Base-by-base conservation (phyloP, 1,284 basidiomycete genomes). In the Cystobasidium pallidum region DNA sequence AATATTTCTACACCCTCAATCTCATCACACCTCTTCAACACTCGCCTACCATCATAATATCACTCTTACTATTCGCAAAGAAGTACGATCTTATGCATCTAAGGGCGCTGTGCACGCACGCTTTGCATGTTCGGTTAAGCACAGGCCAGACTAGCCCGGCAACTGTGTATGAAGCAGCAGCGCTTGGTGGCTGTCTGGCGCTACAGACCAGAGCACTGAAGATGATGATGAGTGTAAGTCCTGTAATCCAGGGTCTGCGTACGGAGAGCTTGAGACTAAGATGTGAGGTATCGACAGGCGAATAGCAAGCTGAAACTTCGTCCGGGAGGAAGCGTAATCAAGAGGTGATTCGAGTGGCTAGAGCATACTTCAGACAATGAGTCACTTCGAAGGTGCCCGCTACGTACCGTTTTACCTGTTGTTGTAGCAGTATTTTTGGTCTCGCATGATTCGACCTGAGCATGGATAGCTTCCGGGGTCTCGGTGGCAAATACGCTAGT, bases 1-100 rank as follows among this genome's bases (percentile, higher is more conserved):
- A 97, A 81, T 98, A 95, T 82, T 87, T 98, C 75, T 97, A 98
- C 82, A 88, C 92, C 0, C 84, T 89, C 66, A 86, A 89, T 0
- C 85, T 98, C 47, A 84, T 91, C 66, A 97, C 94, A 0, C 90
- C 91, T 0, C 84, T 97, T 51, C 94, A 98, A 80, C 91, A 92
- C 76, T 88, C 91, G 3, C 91, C 92, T 2, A 89, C 91, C 0
- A 89, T 97, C 11, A 84, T 98, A 47, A 90, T 90, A 76, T 90
- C 93, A 74, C 84, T 98, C 21, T 83, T 98, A 70, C 85, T 96
- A 68, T 84, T 98, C 17, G 86, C 91, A 2, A 90, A 88, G 74
- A 91, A 89, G 68, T 98, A 97, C 81, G 84, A 87, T 47, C 85
- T 97, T 66, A 81, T 85, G 1, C 88, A 94, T 78, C 83, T 98